Evolutionary conservation across 139 green algal genomes (phyloP).

Genomic region (Closterium sp.): DNA sequence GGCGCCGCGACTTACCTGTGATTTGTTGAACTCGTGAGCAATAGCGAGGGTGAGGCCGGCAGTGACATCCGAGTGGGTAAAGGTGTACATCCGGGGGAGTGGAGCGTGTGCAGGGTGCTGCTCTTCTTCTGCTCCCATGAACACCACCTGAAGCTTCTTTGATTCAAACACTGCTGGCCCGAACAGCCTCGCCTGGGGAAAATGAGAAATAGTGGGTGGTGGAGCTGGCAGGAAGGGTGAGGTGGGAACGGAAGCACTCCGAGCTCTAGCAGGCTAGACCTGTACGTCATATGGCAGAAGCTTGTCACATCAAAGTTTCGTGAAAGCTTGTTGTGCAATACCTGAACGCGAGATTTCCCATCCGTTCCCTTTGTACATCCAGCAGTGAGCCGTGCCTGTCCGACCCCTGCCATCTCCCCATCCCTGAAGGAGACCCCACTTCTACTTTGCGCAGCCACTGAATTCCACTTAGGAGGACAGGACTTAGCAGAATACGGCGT

Average conservation of each 20-base stretch:
- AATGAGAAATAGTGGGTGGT: not conserved
- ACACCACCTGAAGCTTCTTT: constrained; percentile 37
- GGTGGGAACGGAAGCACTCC: no score
- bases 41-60: constrained; percentile 35
- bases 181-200: constrained; percentile 23
- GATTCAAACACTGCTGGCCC: constrained; percentile 37
- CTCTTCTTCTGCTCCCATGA: constrained; percentile 16
- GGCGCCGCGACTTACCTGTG: not conserved
- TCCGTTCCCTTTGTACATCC: not conserved
- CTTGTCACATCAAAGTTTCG: no score
- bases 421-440: not conserved
- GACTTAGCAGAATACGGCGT: not conserved
- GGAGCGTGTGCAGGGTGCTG: not conserved
- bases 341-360: not conserved
- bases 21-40: constrained; percentile 35
- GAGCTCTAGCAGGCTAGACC: no score
- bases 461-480: not conserved
- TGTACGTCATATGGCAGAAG: no score
- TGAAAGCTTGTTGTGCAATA: not conserved
- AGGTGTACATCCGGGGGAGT: constrained; percentile 20
- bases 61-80: constrained; percentile 37
- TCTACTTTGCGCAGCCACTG: not conserved
- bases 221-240: not conserved
- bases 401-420: not conserved
- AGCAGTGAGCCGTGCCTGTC: not conserved